Evolutionary conservation across 2,329 filamentous ascomycete species (phyloP).

Genomic region (Diaporthe sp.): DNA sequence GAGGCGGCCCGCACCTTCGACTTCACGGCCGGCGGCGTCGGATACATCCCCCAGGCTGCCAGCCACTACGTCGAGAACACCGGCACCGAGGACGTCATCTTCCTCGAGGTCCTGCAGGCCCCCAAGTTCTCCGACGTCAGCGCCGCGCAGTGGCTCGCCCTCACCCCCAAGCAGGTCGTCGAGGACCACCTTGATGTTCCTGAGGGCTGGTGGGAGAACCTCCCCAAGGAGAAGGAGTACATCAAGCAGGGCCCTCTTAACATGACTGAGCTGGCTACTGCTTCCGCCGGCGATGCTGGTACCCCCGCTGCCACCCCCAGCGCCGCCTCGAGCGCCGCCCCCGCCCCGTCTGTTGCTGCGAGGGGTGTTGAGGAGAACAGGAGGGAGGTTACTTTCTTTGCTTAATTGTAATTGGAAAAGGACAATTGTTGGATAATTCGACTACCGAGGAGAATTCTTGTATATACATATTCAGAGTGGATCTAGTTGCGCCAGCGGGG

Average conservation of each 20-base stretch:
- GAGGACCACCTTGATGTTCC: conserved; percentile 62
- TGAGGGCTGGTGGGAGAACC: conserved; percentile 47
- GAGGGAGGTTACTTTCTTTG: conserved; percentile 34
- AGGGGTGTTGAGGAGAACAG: conserved; percentile 19
- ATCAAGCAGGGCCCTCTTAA: conserved; percentile 49
- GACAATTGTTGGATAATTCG: neutral
- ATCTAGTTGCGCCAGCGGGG: neutral
- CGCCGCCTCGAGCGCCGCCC: too few species aligned
- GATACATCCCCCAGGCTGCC: conserved; percentile 64
- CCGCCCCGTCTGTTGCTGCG: neutral
- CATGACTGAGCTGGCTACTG: conserved; percentile 33
- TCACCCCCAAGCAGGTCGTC: conserved; percentile 68
- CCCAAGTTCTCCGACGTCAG: conserved; percentile 63
- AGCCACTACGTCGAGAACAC: conserved; percentile 73
- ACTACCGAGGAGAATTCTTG: neutral
- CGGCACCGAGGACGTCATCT: conserved; percentile 65
- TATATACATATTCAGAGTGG: neutral
- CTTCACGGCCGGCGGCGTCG: conserved; percentile 68
- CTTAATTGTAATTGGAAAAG: conserved; percentile 13
- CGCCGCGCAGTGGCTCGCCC: conserved; percentile 67
- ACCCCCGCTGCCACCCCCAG: neutral
- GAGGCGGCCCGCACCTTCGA: conserved; percentile 64
- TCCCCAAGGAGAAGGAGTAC: conserved; percentile 55
- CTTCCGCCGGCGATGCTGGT: neutral
- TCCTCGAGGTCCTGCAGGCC: conserved; percentile 69